These are phyloP conservation scores for Macrolepiota dolichaula DNA, from an alignment of 768 basidiomycete species.

Conservation along the genomic window DNA sequence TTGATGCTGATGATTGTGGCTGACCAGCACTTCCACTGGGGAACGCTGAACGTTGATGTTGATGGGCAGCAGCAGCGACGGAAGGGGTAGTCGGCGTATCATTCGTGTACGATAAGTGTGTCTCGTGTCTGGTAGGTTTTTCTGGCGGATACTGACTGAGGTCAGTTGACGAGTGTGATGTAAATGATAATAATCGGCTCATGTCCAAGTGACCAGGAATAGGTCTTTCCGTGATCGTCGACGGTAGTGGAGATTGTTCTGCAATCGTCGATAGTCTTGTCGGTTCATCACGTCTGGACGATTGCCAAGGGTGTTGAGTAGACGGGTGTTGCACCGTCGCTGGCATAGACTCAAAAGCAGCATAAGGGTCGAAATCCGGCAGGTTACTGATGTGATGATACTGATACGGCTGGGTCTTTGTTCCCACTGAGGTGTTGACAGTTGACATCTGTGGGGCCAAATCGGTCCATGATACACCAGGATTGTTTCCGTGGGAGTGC, in stretches of 20 bases:
- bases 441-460: background rate
- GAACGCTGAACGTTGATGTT: background rate
- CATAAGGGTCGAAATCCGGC: constrained; percentile 1
- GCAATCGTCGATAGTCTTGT: constrained; percentile 6
- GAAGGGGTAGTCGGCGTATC: background rate
- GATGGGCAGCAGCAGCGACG: background rate
- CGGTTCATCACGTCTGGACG: background rate
- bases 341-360: background rate
- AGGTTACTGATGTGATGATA: background rate
- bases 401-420: background rate
- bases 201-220: too few species aligned
- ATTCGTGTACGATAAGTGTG: background rate
- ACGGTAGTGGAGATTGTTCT: too few species aligned
- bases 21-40: background rate
- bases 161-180: background rate
- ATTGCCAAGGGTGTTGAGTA: background rate
- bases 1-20: background rate
- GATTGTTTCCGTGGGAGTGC: background rate
- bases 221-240: too few species aligned
- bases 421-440: background rate
- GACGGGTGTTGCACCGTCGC: background rate
- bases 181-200: too few species aligned
- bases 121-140: background rate
- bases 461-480: background rate
- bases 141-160: background rate